Base-by-base conservation (phyloP, 345 rosid genomes). In the Lagerstroemia speciosa region DNA sequence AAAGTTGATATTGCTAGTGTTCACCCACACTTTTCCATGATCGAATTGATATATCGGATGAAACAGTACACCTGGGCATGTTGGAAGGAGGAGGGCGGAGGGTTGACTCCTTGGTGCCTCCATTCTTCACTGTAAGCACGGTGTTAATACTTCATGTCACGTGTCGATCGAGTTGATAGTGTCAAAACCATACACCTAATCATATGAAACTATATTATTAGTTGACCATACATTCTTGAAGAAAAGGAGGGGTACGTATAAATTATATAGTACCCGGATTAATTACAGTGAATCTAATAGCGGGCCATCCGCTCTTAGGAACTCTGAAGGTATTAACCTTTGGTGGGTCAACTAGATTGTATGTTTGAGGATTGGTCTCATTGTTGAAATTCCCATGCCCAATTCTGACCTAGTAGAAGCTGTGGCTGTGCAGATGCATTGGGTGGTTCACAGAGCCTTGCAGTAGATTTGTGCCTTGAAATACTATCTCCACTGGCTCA, bases 211-310 rank as follows among this genome's bases (percentile, higher is more conserved):
- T 4, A 36, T 36, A n/a, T n/a, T n/a, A n/a, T n/a, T n/a, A n/a
- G 46, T 41, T 7, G 46, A 41, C 14, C 2, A 41, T 41, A 41
- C 46, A 41, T 8, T 9, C 2, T 41, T 9, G 46, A 41, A 41
- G 46, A 41, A 41, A 41, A 41, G 46, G 46, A 41, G 46, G n/a
- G n/a, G n/a, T n/a, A n/a, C n/a, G n/a, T n/a, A n/a, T n/a, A n/a
- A n/a, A n/a, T n/a, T n/a, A n/a, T n/a, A n/a, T n/a, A n/a, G 6
- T 66, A 75, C 78, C 78, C 19, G 78, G 74, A 33, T 75, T 70
- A 41, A 61, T 65, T 27, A 75, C 75, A 11, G 15, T 33, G 31
- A 75, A 75, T 71, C 78, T 62, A 16, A 75, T 62, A 46, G 78
- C 55, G 26, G 62, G 32, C 78, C 78, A 75, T 22, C 78, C 78